Evolutionary conservation across 495 filamentous ascomycete species (phyloP).

Genomic region (Aspergillus conjunctus): DNA sequence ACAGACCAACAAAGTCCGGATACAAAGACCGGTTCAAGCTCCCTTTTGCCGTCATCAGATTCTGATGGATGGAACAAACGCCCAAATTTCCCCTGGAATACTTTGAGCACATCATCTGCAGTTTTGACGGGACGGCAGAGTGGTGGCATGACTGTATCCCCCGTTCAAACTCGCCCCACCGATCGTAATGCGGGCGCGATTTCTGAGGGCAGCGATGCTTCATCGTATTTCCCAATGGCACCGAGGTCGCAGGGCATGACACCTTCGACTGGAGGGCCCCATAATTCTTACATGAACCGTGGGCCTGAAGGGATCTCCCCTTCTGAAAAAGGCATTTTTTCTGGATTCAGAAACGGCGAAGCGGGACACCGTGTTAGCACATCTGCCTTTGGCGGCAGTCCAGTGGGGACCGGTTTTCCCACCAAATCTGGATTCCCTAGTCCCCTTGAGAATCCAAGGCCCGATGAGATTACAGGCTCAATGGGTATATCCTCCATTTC

Average conservation of each 20-base stretch:
- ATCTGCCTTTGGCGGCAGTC: constrained; percentile 35
- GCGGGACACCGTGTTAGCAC: constrained; percentile 37
- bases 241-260: constrained; percentile 36
- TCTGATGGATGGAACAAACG: constrained; percentile 58
- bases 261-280: constrained; percentile 26
- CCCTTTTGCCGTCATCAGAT: constrained; percentile 65
- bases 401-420: constrained; percentile 35
- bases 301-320: constrained; percentile 40
- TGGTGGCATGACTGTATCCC: constrained; percentile 49
- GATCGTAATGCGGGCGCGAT: constrained; percentile 43
- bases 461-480: constrained; percentile 33
- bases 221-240: constrained; percentile 44
- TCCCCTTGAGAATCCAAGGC: constrained; percentile 32
- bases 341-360: constrained; percentile 35
- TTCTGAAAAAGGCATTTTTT: constrained; percentile 36
- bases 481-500: constrained; percentile 36
- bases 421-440: constrained; percentile 34
- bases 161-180: constrained; percentile 47
- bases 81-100: constrained; percentile 56
- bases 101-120: constrained; percentile 48
- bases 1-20: constrained; percentile 39
- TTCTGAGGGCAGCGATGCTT: constrained; percentile 41
- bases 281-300: constrained; percentile 39
- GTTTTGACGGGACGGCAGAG: constrained; percentile 45
- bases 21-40: constrained; percentile 61